Evolutionary conservation across 495 filamentous ascomycete species (phyloP).

Genomic region (Cenococcum geophilum): DNA sequence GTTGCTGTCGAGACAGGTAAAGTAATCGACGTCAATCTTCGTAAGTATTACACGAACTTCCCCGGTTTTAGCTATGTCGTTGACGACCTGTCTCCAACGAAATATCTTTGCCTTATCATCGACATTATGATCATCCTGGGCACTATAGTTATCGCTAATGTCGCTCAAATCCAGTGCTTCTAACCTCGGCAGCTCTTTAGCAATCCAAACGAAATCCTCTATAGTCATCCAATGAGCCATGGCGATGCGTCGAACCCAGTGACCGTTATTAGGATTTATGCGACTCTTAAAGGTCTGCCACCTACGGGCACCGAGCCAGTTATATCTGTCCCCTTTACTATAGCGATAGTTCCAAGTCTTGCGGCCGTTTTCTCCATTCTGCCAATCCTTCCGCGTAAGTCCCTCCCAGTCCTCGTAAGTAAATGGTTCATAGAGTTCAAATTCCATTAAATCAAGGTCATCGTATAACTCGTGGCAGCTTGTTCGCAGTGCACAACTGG

Average conservation of each 20-base stretch:
- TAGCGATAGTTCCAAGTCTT: background rate
- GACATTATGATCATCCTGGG: too few species aligned
- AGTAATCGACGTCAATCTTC: background rate
- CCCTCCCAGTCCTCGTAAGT: constrained; percentile 25
- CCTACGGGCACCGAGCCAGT: background rate
- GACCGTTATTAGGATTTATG: background rate
- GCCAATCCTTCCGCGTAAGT: background rate
- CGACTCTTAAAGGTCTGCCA: constrained; percentile 12
- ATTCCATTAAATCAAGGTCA: background rate
- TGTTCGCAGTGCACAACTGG: background rate
- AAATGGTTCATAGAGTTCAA: constrained; percentile 18
- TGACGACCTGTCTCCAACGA: too few species aligned
- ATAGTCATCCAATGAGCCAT: constrained; percentile 18
- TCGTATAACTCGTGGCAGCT: background rate
- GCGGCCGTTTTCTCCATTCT: background rate
- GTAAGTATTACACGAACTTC: too few species aligned
- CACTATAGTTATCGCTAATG: background rate
- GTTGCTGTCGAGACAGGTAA: background rate
- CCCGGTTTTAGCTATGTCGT: too few species aligned
- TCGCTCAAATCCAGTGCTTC: constrained; percentile 23
- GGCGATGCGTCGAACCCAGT: constrained; percentile 19
- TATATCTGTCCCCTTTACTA: background rate
- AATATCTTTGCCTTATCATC: too few species aligned
- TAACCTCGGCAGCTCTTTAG: constrained; percentile 3
- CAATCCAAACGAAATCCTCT: constrained; percentile 16